Evolutionary conservation across 1,284 basidiomycete genomes (phyloP).

Genomic region (Schizophyllum commune): DNA sequence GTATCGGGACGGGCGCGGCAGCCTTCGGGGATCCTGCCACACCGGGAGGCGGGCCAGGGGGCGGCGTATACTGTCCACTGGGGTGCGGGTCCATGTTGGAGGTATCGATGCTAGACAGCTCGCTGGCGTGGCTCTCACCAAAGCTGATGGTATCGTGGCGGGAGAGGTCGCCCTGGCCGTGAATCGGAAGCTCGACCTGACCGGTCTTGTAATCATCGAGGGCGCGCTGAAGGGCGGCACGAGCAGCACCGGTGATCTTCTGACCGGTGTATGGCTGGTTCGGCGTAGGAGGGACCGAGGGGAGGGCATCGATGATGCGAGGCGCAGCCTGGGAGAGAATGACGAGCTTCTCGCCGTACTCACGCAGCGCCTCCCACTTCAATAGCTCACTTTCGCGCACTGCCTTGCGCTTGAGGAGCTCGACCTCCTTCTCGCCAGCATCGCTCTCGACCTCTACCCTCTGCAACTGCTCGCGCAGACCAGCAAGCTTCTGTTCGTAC

Average conservation of each 20-base stretch:
- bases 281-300: slow-evolving; percentile 51
- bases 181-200: slow-evolving; percentile 42
- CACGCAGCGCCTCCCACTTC: slow-evolving; percentile 72
- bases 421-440: slow-evolving; percentile 56
- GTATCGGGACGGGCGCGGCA: background rate
- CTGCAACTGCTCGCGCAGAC: slow-evolving; percentile 55
- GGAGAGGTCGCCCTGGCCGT: slow-evolving; percentile 44
- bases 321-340: slow-evolving; percentile 62
- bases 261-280: slow-evolving; percentile 50
- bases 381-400: slow-evolving; percentile 59
- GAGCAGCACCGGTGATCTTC: slow-evolving; percentile 54
- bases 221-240: slow-evolving; percentile 68
- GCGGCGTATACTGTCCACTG: slow-evolving; percentile 23
- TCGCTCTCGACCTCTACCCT: slow-evolving; percentile 60
- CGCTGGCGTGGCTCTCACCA: slow-evolving; percentile 70
- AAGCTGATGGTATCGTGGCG: slow-evolving; percentile 72
- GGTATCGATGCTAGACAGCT: slow-evolving; percentile 51
- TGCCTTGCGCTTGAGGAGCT: slow-evolving; percentile 65
- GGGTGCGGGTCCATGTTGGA: slow-evolving; percentile 26
- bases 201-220: slow-evolving; percentile 71
- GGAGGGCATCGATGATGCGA: slow-evolving; percentile 51
- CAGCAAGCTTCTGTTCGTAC: slow-evolving; percentile 51
- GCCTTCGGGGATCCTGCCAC: background rate
- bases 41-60: slow-evolving; percentile 14
- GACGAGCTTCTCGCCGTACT: slow-evolving; percentile 75